Conservation (phyloP, 148 eudicot genomes). For the Rhododendron kiyosumense region DNA sequence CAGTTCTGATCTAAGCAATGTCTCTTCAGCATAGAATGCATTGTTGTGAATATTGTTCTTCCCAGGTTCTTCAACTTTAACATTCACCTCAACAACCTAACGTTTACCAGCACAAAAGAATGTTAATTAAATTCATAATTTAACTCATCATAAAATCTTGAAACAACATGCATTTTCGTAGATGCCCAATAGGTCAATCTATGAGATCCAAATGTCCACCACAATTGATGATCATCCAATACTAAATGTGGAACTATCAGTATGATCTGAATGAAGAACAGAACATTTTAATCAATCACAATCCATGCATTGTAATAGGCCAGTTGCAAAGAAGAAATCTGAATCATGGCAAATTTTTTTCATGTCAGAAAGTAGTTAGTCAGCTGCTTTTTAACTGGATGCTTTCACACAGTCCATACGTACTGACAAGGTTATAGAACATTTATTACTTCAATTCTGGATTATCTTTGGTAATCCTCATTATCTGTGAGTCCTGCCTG, state of each 20-base stretch:
- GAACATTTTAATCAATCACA: background rate
- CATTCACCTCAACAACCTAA: constrained; percentile 92
- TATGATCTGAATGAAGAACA: background rate
- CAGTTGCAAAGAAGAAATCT: background rate
- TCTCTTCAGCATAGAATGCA: constrained; percentile 93
- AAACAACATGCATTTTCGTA: background rate
- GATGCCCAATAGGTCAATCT: background rate
- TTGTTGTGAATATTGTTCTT: constrained; percentile 85
- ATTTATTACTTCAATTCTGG: background rate
- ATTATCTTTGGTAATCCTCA: background rate
- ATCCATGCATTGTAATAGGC: background rate
- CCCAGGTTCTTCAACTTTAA: constrained; percentile 90
- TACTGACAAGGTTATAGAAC: background rate
- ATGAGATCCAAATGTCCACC: background rate
- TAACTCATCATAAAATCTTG: background rate
- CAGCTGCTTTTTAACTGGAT: background rate
- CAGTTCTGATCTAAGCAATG: constrained; percentile 69
- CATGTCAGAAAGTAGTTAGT: background rate
- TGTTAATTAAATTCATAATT: background rate
- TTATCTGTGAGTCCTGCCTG: background rate
- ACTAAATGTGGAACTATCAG: background rate
- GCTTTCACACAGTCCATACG: background rate
- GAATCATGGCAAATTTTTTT: background rate
- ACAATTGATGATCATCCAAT: background rate
- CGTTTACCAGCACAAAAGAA: background rate